Percentiles rank a stretch among this genome's conserved stretches.
Conservation (phyloP, 2,329 filamentous ascomycete genomes). For the Chrysosporium keratinophilum region DNA sequence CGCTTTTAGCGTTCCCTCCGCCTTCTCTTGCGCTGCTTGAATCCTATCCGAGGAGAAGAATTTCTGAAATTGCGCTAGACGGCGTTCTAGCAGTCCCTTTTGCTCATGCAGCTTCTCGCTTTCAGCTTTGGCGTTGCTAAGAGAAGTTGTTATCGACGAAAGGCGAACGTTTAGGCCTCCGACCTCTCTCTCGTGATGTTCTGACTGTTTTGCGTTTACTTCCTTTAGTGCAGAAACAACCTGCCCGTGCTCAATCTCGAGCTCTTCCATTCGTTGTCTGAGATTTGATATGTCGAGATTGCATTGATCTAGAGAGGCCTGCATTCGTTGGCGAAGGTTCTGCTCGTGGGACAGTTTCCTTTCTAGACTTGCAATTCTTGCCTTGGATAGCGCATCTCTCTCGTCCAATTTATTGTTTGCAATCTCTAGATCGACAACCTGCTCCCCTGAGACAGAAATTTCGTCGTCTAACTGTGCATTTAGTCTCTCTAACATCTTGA, state of each 20-base stretch:
- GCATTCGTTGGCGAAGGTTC: constrained; percentile 26
- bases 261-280: constrained; percentile 28
- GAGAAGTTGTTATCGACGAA: constrained; percentile 31
- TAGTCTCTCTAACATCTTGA: constrained; percentile 34
- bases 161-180: constrained; percentile 35
- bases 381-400: constrained; percentile 25
- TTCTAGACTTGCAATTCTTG: constrained; percentile 29
- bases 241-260: constrained; percentile 25
- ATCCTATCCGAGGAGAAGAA: constrained; percentile 32
- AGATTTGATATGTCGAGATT: constrained; percentile 28
- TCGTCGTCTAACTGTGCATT: constrained; percentile 35
- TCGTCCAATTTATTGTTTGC: constrained; percentile 31
- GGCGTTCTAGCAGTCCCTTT: constrained; percentile 30
- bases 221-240: constrained; percentile 21
- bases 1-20: constrained; percentile 21
- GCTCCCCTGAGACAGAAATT: constrained; percentile 23
- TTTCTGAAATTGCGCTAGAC: constrained; percentile 29
- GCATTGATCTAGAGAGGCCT: constrained; percentile 28
- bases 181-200: constrained; percentile 28
- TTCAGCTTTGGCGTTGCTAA: constrained; percentile 29
- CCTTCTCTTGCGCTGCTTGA: constrained; percentile 30
- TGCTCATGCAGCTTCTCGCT: constrained; percentile 27
- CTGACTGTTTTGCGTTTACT: constrained; percentile 19
- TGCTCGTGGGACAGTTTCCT: constrained; percentile 27
- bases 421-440: constrained; percentile 27